Evolutionary conservation across 768 basidiomycete species (phyloP).

Genomic region (Hemileccinum rubropunctum): DNA sequence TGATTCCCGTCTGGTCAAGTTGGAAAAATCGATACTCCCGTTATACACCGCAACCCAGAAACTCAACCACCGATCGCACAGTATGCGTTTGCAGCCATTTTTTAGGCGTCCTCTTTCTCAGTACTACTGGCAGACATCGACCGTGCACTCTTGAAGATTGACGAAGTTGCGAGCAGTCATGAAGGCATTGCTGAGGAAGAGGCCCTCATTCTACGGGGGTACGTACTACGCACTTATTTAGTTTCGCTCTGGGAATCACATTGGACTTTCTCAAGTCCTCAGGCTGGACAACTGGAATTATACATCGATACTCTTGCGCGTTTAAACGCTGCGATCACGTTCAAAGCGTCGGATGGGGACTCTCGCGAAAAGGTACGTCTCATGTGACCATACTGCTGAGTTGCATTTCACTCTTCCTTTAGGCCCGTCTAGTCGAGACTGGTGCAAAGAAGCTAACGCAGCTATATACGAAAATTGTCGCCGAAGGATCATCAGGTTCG

Average conservation of each 20-base stretch:
- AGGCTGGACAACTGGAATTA: constrained; percentile 56
- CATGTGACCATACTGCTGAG: neutral
- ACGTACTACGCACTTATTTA: neutral
- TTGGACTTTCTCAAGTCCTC: constrained; percentile 49
- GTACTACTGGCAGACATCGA: constrained; percentile 62
- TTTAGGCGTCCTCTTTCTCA: neutral
- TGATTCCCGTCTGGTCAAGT: constrained; percentile 74
- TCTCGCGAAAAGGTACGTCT: constrained; percentile 50
- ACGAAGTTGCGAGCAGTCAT: constrained; percentile 71
- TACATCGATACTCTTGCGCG: constrained; percentile 77
- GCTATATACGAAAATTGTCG: constrained; percentile 84
- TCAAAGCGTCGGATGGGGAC: constrained; percentile 59
- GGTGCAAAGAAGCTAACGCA: constrained; percentile 81
- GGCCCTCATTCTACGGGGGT: constrained; percentile 77
- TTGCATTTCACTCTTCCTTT: neutral
- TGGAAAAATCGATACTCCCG: constrained; percentile 84
- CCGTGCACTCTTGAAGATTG: constrained; percentile 71
- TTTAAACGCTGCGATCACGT: constrained; percentile 76
- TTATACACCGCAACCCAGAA: constrained; percentile 78
- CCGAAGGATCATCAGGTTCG: constrained; percentile 78
- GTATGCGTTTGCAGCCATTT: constrained; percentile 41
- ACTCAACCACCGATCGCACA: constrained; percentile 66
- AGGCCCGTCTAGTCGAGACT: constrained; percentile 77
- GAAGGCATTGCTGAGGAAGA: constrained; percentile 78
- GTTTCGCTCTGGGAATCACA: no score